Evolutionary conservation across 2,329 filamentous ascomycete species (phyloP), one percentile per base, ranked within the genome.

Genomic region (Lachnellula subtilissima): DNA sequence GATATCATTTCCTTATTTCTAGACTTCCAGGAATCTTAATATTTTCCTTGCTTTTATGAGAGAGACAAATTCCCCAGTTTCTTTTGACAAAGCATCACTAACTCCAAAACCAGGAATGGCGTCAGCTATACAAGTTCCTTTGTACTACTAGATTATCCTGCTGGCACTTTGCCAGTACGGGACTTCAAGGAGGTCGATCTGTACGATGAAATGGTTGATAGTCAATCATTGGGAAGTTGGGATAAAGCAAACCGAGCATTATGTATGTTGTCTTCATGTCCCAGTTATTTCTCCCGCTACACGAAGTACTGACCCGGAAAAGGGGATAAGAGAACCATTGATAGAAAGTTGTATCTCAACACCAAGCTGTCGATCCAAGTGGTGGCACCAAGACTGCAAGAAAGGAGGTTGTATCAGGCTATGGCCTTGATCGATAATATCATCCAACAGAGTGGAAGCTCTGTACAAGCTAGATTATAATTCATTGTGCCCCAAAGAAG

Each of bases 81-180:
- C 28, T 32, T 3, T 32, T 32, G 2, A 32, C 28, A 32, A 11
- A 32, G 28, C 28, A 32, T 32, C 9, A 32, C 28, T 32, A 9
- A 32, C 28, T 32, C 9, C 9, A 9, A 32, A 32, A 11, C 28
- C 9, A 32, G 28, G 70, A 85, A 85, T 66, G 79, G 78, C 0
- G 78, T 82, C 0, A 79, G 82, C 55, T 87, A 87, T 65, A 86
- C 83, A 0, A 79, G 75, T 22, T 76, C 75, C 1, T 86, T 84
- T 64, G 83, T 86, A 8, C 64, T 87, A 53, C 68, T 87, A 22
- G 84, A 88, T 65, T 84, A 82, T 63, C 79, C 84, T 0, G 79
- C 83, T 2, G 85, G 80, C 0, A 70, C 68, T 0, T 59, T 87
- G 1, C 84, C 84, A 0, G 76, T 87, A 0, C 71, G 83, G 2